A percentile compares a stretch with the other conserved stretches of the same genome.
These are phyloP conservation scores for Zoysia japonica DNA, from an alignment of 176 grass and related monocot species.

Conservation along the genomic window DNA sequence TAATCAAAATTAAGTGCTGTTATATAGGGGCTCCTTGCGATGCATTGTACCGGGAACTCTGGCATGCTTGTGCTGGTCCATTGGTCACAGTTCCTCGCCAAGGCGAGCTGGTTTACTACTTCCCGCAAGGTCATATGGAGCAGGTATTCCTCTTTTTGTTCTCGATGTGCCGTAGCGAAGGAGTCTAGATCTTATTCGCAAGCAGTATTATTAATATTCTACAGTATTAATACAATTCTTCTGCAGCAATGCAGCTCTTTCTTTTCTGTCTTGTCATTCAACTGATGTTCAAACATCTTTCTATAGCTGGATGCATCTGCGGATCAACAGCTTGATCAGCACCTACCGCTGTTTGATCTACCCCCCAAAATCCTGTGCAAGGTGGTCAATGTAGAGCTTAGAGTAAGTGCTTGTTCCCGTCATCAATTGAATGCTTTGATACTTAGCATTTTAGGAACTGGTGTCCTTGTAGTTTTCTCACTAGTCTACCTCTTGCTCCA, in stretches of 20 bases:
- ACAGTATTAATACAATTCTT: background rate
- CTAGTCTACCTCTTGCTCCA: conserved; percentile 37
- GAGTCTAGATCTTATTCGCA: background rate
- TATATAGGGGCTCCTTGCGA: conserved; percentile 42
- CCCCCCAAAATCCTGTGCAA: conserved; percentile 78
- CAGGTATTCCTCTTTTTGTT: conserved; percentile 52
- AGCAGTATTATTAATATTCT: background rate
- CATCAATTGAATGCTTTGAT: background rate
- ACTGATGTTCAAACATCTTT: background rate
- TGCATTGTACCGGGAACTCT: conserved; percentile 72
- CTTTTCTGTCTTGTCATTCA: conserved; percentile 34
- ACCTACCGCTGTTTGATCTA: conserved; percentile 70
- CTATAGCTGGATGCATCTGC: conserved; percentile 88
- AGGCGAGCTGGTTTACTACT: conserved; percentile 89
- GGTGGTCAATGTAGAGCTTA: conserved; percentile 81
- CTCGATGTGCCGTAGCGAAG: background rate
- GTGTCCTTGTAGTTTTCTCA: conserved; percentile 24
- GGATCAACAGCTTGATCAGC: conserved; percentile 73
- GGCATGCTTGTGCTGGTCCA: conserved; percentile 86
- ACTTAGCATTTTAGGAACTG: background rate
- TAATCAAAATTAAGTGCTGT: conserved; percentile 26
- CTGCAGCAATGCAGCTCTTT: background rate
- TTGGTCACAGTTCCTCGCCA: conserved; percentile 67
- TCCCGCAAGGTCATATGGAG: conserved; percentile 95
- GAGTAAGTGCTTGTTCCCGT: conserved; percentile 44